phyloP scores from a whole-genome alignment of 305 asterid species.

The Fraxinus sp. region DNA sequence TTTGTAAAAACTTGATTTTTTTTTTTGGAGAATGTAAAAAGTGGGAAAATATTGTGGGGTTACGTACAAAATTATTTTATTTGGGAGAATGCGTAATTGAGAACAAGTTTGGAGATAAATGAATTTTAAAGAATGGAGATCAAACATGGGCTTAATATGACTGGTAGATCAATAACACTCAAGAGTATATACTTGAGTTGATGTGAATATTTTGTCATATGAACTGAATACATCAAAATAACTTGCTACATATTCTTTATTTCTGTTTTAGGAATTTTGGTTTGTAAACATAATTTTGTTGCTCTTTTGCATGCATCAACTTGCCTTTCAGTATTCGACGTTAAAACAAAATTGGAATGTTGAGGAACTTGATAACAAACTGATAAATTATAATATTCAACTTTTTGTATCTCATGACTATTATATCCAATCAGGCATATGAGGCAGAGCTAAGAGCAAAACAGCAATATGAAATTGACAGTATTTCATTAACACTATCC shows the following conservation, averaged over 20 bases:
- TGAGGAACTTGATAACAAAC: background rate
- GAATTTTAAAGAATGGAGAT: background rate
- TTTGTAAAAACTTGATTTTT: background rate
- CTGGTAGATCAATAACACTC: background rate
- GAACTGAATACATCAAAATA: background rate
- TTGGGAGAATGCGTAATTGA: background rate
- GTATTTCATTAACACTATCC: slow-evolving; percentile 58
- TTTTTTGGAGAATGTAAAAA: background rate
- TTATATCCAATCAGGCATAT: slow-evolving; percentile 53
- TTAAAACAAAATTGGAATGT: background rate
- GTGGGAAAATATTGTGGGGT: background rate
- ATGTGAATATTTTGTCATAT: background rate
- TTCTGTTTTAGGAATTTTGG: background rate
- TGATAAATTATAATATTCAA: background rate
- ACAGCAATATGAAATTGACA: slow-evolving; percentile 61
- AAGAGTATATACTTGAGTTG: background rate
- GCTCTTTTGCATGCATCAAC: background rate
- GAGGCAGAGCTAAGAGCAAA: slow-evolving; percentile 83
- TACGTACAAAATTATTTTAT: background rate
- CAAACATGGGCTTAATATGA: background rate
- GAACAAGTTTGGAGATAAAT: background rate
- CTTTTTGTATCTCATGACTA: slow-evolving; percentile 6
- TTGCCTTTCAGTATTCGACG: slow-evolving; percentile 1
- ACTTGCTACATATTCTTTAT: background rate
- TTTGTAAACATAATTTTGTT: background rate